Evolutionary conservation across 2,329 filamentous ascomycete species (phyloP).

Genomic region (Diaporthe citriasiana): DNA sequence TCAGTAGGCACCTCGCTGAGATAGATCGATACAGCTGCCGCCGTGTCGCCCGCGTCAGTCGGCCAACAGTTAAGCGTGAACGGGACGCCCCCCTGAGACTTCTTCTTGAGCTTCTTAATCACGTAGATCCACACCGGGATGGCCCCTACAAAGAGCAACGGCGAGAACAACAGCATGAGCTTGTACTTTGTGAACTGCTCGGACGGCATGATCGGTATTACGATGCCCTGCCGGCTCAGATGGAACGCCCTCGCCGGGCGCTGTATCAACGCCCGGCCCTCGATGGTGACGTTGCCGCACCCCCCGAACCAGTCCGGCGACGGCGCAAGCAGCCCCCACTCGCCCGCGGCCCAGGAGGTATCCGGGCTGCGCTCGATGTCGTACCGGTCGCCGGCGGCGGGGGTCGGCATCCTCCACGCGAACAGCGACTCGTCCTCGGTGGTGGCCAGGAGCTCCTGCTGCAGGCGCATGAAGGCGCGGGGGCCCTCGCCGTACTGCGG

Average conservation of each 20-base stretch:
- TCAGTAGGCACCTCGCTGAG: background rate
- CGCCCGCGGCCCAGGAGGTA: background rate
- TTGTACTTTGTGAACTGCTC: background rate
- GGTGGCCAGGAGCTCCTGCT: background rate
- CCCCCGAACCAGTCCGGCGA: constrained; percentile 15
- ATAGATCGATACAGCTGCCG: background rate
- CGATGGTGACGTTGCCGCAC: background rate
- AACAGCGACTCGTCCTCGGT: constrained; percentile 25
- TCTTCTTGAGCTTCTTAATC: background rate
- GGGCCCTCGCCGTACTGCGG: constrained; percentile 24
- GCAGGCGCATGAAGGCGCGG: constrained; percentile 9
- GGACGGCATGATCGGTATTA: background rate
- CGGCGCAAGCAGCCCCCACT: constrained; percentile 16
- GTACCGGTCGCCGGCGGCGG: background rate
- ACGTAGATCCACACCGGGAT: background rate
- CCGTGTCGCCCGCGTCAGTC: background rate
- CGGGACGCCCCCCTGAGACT: background rate
- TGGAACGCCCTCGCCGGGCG: constrained; percentile 5
- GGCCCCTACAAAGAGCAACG: background rate
- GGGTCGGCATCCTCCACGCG: constrained; percentile 4
- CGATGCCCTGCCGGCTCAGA: background rate
- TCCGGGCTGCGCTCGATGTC: background rate
- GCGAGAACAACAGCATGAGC: background rate
- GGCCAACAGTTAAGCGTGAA: constrained; percentile 16
- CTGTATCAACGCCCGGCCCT: background rate